Conservation (phyloP, 441 rosid genomes). For the Croton laevigatus region DNA sequence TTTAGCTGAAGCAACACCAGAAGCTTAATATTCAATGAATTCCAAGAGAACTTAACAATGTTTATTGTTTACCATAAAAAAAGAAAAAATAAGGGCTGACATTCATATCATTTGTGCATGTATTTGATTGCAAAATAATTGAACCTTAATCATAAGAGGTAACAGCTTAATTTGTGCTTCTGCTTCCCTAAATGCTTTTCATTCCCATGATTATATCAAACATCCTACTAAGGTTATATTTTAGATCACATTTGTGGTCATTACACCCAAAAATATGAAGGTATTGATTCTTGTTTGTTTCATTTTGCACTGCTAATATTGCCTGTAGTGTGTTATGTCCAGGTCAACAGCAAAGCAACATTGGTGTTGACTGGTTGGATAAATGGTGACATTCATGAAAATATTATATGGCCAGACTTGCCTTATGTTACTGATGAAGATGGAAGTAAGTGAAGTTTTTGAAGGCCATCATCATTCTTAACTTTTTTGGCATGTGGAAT, state of each 20-base stretch:
- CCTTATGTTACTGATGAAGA: slow-evolving; percentile 78
- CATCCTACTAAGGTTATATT: neutral
- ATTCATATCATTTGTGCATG: neutral
- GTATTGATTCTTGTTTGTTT: slow-evolving; percentile 8
- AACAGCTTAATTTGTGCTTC: neutral
- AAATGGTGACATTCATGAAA: slow-evolving; percentile 66
- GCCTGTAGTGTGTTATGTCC: slow-evolving; percentile 57
- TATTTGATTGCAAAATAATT: neutral
- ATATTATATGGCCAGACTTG: slow-evolving; percentile 83
- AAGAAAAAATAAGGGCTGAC: neutral
- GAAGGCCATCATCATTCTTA: slow-evolving; percentile 7
- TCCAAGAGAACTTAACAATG: neutral
- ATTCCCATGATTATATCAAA: neutral
- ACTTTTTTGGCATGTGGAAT: slow-evolving; percentile 10
- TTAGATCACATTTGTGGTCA: neutral
- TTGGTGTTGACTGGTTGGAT: slow-evolving; percentile 62
- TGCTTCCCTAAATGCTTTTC: neutral
- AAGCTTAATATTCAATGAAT: neutral
- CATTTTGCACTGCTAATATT: slow-evolving; percentile 44
- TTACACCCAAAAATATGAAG: neutral
- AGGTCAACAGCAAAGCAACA: slow-evolving; percentile 88
- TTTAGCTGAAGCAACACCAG: neutral
- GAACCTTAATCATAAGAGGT: neutral
- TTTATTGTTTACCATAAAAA: neutral
- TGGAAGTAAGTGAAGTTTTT: slow-evolving; percentile 61